Base-by-base conservation (phyloP, 139 green algal species). In the Eudorina sp. region DNA sequence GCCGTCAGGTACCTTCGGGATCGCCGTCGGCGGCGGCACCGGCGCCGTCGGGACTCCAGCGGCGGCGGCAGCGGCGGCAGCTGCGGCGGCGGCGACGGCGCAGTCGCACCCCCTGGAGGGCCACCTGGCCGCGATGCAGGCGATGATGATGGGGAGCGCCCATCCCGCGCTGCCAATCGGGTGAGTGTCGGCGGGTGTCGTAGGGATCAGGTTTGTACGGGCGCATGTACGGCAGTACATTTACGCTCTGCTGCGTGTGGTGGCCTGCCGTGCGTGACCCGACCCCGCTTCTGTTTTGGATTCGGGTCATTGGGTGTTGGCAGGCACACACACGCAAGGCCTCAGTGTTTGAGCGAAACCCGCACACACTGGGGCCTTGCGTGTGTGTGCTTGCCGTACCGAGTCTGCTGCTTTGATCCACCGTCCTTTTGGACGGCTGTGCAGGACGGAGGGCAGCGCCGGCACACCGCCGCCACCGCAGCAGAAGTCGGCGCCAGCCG, bases 91-190 rank as follows among this genome's bases (percentile, higher is more conserved):
- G 75, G 18, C 46, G 45, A 18, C 45, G 74, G 29, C 27, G 46
- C 46, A 31, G 31, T 27, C 16, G 4, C 68, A 48, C 16, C 40
- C 13, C 45, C 36, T 3, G 14, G 53, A 53, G 31, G 40, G 34
- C 11, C 53, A 21, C 4, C 38, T 84, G 77, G 77, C 77, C 1
- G 77, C 77, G 21, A 84, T 53, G 51, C 77, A 84, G 0, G 77
- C 53, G 36, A 16, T 84, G 21, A 84, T 84, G 77, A 40, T 43
- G 27, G 77, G 77, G 0, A 31, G 25, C 0, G 23, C 46, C 48
- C 51, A 8, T 21, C 75, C 75, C 40, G 70, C 70, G 23, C 75
- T 83, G 46, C 51, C 75, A 13, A 69, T 83, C 34, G 75, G 74
- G 74, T 82, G 31, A 43, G 74, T 45, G 62, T 5, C 27, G 19